These are phyloP conservation scores for Hypoxylon sp. DNA, from an alignment of 2,329 filamentous ascomycete genomes.

Conservation along the genomic window DNA sequence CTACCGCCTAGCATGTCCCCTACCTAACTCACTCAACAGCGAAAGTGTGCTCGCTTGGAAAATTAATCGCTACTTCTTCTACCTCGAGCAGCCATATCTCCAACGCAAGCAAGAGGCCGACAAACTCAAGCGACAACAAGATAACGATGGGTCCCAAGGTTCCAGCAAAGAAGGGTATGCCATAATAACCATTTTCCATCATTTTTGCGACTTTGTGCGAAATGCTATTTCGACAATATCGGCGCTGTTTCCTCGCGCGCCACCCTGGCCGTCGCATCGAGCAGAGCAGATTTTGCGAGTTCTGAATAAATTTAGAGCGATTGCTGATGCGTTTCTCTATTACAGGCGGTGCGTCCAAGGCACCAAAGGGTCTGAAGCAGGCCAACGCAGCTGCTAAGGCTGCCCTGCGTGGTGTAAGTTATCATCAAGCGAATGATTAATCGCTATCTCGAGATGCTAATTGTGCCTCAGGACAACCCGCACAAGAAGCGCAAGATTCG, in stretches of 20 bases:
- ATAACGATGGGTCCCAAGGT: slow-evolving; percentile 59
- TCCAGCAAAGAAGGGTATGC: slow-evolving; percentile 67
- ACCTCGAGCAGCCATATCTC: slow-evolving; percentile 11
- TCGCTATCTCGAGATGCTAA: slow-evolving; percentile 41
- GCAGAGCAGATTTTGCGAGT: slow-evolving; percentile 85
- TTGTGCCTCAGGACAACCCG: slow-evolving; percentile 62
- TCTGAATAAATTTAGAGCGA: slow-evolving; percentile 72
- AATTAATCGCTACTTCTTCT: slow-evolving; percentile 20
- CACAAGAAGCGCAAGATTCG: slow-evolving; percentile 96
- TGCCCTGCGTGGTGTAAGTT: slow-evolving; percentile 93
- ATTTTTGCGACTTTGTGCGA: background rate
- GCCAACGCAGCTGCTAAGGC: slow-evolving; percentile 96
- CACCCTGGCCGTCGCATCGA: slow-evolving; percentile 66
- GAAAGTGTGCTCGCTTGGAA: slow-evolving; percentile 24
- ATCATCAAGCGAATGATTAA: background rate
- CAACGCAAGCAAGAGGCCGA: slow-evolving; percentile 44
- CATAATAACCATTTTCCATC: slow-evolving; percentile 30
- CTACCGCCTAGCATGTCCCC: background rate
- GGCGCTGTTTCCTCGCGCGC: slow-evolving; percentile 42
- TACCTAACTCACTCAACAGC: slow-evolving; percentile 9
- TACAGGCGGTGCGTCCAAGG: slow-evolving; percentile 66
- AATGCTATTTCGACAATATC: slow-evolving; percentile 31
- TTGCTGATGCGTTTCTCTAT: slow-evolving; percentile 75
- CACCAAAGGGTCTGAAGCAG: slow-evolving; percentile 81
- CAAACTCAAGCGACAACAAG: slow-evolving; percentile 39